Base-by-base conservation (phyloP, 2,329 filamentous ascomycete species). In the Colletotrichum orbiculare region DNA sequence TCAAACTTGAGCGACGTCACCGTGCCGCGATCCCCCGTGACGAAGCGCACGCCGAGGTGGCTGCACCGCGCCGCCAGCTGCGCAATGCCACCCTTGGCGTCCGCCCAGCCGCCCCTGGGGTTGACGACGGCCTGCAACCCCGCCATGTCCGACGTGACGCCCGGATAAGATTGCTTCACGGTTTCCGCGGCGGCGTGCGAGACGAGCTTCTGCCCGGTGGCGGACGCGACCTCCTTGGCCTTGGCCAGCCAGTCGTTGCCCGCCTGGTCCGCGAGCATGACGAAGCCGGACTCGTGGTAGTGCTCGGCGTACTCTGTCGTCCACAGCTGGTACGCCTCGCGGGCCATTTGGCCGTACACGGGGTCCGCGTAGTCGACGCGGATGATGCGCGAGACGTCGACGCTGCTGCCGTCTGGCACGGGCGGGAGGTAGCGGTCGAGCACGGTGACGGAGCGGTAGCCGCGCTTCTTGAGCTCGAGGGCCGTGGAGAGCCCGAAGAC, bases 361-460 rank as follows among this genome's bases (percentile, higher is more conserved):
- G 82, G 76, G 68, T 89, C 84, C 11, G 88, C 87, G 70, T 93
- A 93, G 76, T 93, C 90, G 48, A 76, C 69, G 6, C 79, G 76
- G 47, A 81, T 74, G 60, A 80, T 74, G 15, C 79, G 76, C 6
- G 78, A 80, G 15, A 77, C 73, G 62, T 81, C 78, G n/a, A 79
- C 77, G 48, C 77, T 79, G 60, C 78, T 77, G 35, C 75, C 75
- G 11, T 80, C 76, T 3, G 71, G 68, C 2, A 76, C 74, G 0
- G 78, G 77, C 4, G 78, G 77, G 0, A 75, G 67, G 54, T 72
- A 73, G 4, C 75, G 73, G 63, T 79, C 71, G 67, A 80, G 66
- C 54, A 79, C 67, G 13, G 76, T 76, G 72, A 81, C 69, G 50
- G 73, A 71, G 68, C 74, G 67, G 68, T 76, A 69, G 71, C 72